A percentile compares a stretch with the other conserved stretches of the same genome.
phyloP scores from a whole-genome alignment of 2,329 filamentous ascomycete species.

The Colletotrichum orbiculare region DNA sequence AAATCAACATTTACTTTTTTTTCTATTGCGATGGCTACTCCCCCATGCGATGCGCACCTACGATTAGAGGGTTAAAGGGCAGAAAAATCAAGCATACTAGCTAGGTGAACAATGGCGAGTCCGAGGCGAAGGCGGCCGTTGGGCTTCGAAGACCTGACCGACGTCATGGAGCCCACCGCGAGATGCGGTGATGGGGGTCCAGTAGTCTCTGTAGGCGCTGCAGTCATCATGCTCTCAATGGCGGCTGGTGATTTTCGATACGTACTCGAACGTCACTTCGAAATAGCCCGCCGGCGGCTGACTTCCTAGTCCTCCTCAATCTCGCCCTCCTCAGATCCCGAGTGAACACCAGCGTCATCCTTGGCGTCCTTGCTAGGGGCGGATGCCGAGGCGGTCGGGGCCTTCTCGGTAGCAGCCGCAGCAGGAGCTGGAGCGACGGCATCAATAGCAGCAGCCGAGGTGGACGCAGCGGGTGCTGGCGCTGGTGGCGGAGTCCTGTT shows the following conservation, averaged over 20 bases:
- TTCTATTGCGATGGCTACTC: background rate
- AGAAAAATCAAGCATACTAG: conserved; percentile 30
- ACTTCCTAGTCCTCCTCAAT: conserved; percentile 81
- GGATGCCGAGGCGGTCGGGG: conserved; percentile 40
- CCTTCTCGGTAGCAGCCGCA: conserved; percentile 22
- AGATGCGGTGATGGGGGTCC: background rate
- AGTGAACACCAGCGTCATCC: conserved; percentile 74
- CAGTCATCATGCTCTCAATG: conserved; percentile 39
- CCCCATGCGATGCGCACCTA: conserved; percentile 2
- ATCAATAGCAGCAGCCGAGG: conserved; percentile 27
- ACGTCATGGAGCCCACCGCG: background rate
- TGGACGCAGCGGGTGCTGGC: conserved; percentile 40
- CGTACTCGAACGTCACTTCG: conserved; percentile 43
- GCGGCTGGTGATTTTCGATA: conserved; percentile 43
- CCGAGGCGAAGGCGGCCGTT: background rate
- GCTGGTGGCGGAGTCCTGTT: conserved; percentile 64
- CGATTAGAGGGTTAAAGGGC: conserved; percentile 17
- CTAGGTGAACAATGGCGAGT: background rate
- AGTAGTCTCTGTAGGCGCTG: conserved; percentile 31
- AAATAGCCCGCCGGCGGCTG: background rate
- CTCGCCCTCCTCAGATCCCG: conserved; percentile 96
- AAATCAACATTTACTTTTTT: conserved; percentile 14
- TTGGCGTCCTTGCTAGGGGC: conserved; percentile 40
- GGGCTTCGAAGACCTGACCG: background rate
- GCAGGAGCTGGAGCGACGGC: conserved; percentile 32